A percentile compares a stretch with the other conserved stretches of the same genome.
phyloP scores from a whole-genome alignment of 495 filamentous ascomycete genomes.

The Durotheca rogersii region DNA sequence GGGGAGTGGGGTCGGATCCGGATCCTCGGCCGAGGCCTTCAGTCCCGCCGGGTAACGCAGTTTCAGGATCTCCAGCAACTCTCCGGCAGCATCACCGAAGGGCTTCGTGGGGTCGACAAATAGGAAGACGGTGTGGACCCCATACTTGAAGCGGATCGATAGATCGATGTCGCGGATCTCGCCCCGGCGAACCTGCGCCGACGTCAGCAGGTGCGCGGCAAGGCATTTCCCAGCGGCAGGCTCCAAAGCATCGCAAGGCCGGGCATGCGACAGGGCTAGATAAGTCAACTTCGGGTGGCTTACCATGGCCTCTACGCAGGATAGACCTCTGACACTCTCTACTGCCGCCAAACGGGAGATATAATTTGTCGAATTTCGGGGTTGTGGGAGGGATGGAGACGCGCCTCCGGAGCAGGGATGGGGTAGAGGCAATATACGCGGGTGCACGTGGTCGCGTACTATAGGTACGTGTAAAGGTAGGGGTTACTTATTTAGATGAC shows the following conservation, averaged over 20 bases:
- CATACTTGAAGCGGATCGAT: slow-evolving; percentile 77
- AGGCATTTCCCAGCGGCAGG: no score
- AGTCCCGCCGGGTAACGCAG: slow-evolving; percentile 53
- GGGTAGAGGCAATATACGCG: slow-evolving; percentile 6
- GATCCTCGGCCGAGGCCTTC: slow-evolving; percentile 16
- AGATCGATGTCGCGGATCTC: slow-evolving; percentile 45
- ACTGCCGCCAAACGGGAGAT: no score
- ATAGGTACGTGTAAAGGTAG: no score
- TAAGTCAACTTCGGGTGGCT: slow-evolving; percentile 7
- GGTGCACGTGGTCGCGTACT: slow-evolving; percentile 25
- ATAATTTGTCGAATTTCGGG: no score
- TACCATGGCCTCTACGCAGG: neutral
- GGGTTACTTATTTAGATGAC: no score
- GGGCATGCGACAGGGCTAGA: no score
- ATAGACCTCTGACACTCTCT: neutral
- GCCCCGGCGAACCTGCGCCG: slow-evolving; percentile 17
- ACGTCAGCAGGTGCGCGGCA: slow-evolving; percentile 3
- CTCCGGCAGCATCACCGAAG: slow-evolving; percentile 60
- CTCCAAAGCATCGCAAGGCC: no score
- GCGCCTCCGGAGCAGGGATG: no score
- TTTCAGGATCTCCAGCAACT: slow-evolving; percentile 58
- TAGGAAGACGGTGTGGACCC: slow-evolving; percentile 74
- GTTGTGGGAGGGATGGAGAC: no score
- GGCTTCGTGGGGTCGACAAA: slow-evolving; percentile 61
- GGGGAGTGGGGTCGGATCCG: slow-evolving; percentile 37